Evolutionary conservation across 306 rosid species (phyloP).

Genomic region (Quercus berberidifolia): DNA sequence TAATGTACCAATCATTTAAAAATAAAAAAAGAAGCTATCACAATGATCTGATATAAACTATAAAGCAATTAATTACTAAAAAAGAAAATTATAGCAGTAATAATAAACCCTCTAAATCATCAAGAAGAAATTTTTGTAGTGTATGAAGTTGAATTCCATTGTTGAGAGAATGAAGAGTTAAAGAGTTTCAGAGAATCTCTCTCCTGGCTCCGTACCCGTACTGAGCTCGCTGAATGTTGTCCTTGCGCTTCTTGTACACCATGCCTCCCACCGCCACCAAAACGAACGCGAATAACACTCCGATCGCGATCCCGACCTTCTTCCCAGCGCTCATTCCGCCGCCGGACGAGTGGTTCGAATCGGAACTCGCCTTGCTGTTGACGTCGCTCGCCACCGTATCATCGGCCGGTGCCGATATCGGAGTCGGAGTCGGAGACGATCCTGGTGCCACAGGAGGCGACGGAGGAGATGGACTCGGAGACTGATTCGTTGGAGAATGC

Average conservation of each 20-base stretch:
- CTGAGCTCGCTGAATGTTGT: conserved; percentile 62
- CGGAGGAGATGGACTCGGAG: conserved; percentile 26
- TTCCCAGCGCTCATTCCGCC: conserved; percentile 54
- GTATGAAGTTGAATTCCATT: too few relatives aligned
- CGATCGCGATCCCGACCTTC: conserved; percentile 70
- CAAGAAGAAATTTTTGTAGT: too few relatives aligned
- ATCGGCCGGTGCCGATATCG: background rate
- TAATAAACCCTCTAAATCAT: too few relatives aligned
- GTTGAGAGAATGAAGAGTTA: too few relatives aligned
- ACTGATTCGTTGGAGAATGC: conserved; percentile 18
- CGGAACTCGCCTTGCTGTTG: background rate
- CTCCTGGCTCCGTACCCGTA: conserved; percentile 51
- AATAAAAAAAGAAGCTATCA: too few relatives aligned
- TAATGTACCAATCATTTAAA: too few relatives aligned
- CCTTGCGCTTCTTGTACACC: conserved; percentile 70
- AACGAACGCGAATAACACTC: conserved; percentile 46
- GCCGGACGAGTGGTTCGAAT: too few relatives aligned
- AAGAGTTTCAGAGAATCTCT: conserved; percentile 45
- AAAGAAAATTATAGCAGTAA: too few relatives aligned
- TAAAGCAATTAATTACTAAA: too few relatives aligned
- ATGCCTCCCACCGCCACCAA: conserved; percentile 48
- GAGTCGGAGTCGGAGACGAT: conserved; percentile 29
- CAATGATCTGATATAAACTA: too few relatives aligned
- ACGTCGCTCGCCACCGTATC: background rate
- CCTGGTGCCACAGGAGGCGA: conserved; percentile 13